Conservation (phyloP, 106 monocot genomes). For the Platanthera zijinensis region DNA sequence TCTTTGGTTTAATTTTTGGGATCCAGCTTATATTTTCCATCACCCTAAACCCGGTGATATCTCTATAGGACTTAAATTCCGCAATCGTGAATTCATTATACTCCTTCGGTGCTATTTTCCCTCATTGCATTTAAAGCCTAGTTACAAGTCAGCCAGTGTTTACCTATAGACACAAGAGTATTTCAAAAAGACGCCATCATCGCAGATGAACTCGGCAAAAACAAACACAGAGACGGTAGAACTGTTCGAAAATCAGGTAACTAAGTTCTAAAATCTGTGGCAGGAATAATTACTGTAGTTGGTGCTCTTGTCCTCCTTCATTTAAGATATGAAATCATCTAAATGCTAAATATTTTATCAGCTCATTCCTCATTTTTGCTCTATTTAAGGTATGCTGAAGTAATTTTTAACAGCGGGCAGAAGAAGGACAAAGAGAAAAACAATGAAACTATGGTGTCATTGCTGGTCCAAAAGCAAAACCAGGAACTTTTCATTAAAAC, state of each 20-base stretch:
- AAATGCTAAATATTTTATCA: background rate
- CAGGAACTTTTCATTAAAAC: constrained; percentile 3
- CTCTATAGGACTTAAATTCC: too few relatives aligned
- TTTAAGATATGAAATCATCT: constrained; percentile 29
- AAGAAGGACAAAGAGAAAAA: constrained; percentile 22
- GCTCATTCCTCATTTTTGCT: background rate
- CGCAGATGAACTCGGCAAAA: background rate
- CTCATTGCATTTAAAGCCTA: background rate
- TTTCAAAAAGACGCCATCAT: constrained; percentile 1
- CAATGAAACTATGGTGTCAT: background rate
- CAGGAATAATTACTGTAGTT: constrained; percentile 35
- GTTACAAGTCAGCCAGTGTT: background rate
- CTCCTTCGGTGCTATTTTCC: too few relatives aligned
- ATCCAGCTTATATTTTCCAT: too few relatives aligned
- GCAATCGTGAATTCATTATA: too few relatives aligned
- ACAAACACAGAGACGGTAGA: background rate
- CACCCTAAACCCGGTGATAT: too few relatives aligned
- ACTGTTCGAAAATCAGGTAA: constrained; percentile 10
- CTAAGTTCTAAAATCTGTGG: constrained; percentile 34
- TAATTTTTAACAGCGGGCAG: too few relatives aligned
- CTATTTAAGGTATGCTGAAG: background rate
- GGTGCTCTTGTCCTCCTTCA: constrained; percentile 32
- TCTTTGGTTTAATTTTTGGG: too few relatives aligned
- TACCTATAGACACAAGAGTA: background rate
- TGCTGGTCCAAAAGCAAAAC: constrained; percentile 1